Evolutionary conservation across 1,284 basidiomycete genomes (phyloP).

Genomic region (Stygiomarasmius scandens): DNA sequence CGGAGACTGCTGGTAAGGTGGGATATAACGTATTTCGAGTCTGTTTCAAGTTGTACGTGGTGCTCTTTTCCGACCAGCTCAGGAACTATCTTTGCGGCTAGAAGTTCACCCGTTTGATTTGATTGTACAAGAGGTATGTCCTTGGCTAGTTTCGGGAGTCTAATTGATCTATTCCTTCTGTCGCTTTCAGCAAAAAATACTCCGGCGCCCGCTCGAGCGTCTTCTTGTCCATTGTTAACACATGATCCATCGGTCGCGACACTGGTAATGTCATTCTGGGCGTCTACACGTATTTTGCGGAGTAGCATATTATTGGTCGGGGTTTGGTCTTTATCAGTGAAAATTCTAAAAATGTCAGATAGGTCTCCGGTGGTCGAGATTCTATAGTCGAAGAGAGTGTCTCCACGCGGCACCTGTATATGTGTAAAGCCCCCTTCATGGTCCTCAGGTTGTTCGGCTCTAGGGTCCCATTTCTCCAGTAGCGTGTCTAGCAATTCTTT

Average conservation of each 20-base stretch:
- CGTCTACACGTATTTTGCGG: conserved; percentile 2
- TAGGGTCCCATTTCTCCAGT: conserved; percentile 19
- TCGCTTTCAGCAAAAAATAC: conserved; percentile 3
- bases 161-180: conserved; percentile 13
- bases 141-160: conserved; percentile 16
- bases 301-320: background rate
- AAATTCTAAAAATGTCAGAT: conserved; percentile 15
- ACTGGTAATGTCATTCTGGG: background rate
- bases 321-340: background rate
- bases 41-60: conserved; percentile 16
- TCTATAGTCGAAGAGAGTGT: conserved; percentile 7
- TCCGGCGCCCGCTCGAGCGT: conserved; percentile 19
- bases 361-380: conserved; percentile 1
- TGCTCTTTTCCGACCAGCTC: conserved; percentile 1
- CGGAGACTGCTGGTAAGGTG: conserved; percentile 16
- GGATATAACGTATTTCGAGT: conserved; percentile 24
- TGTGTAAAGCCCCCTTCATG: conserved; percentile 2
- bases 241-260: conserved; percentile 21
- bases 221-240: conserved; percentile 12
- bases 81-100: conserved; percentile 17
- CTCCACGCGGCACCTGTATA: background rate
- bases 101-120: conserved; percentile 24
- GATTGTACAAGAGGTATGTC: conserved; percentile 11
- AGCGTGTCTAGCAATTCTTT: conserved; percentile 10
- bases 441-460: conserved; percentile 10